Conservation (phyloP, 2,329 filamentous ascomycete genomes). For the Botrytis medusae region DNA sequence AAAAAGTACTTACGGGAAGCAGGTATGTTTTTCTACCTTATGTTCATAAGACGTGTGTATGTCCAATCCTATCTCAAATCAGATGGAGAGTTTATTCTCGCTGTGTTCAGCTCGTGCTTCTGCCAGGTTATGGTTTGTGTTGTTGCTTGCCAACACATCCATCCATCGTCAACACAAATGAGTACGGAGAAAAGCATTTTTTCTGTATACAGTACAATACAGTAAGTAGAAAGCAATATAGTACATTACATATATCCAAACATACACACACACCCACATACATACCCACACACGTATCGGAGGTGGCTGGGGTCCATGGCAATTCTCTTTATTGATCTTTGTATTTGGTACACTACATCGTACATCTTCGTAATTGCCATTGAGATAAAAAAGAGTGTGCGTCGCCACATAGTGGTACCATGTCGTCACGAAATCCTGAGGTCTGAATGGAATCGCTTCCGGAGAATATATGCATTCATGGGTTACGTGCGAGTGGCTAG, state of each 20-base stretch:
- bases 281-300: not conserved
- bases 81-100: conserved; percentile 16
- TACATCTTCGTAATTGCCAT: not conserved
- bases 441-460: conserved; percentile 9
- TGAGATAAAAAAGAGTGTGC: not conserved
- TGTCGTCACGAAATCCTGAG: conserved; percentile 6
- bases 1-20: conserved; percentile 14
- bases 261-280: not conserved
- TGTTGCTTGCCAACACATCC: conserved; percentile 24
- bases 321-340: not conserved
- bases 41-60: conserved; percentile 20
- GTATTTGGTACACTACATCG: not conserved
- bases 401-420: conserved; percentile 5
- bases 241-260: not conserved
- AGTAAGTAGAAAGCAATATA: not conserved
- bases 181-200: conserved; percentile 16
- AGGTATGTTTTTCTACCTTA: conserved; percentile 3
- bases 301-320: not conserved
- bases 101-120: conserved; percentile 23
- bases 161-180: conserved; percentile 17
- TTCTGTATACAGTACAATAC: conserved; percentile 9
- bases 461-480: not conserved
- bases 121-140: conserved; percentile 17
- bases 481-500: not conserved
- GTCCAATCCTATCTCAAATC: conserved; percentile 21